Conservation (phyloP, 164 flowering plant species). For the Vitis riparia region DNA sequence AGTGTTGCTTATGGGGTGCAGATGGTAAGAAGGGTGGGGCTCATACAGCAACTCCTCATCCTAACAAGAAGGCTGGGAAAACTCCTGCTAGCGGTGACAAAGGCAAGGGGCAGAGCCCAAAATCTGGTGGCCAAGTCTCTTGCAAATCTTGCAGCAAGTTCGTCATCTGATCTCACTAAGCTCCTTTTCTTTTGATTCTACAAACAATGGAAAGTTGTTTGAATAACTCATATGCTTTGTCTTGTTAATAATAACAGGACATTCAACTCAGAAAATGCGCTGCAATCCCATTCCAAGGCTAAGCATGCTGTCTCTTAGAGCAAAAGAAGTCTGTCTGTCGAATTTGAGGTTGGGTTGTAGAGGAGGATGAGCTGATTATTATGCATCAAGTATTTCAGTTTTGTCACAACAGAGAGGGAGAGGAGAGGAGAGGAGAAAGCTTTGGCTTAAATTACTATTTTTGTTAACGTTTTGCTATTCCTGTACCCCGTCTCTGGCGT, state of each 20-base stretch:
- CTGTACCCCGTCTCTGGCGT: too few relatives aligned
- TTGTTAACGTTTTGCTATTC: too few relatives aligned
- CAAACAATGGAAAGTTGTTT: too few relatives aligned
- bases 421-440: too few relatives aligned
- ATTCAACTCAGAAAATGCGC: constrained; percentile 39
- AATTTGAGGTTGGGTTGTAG: too few relatives aligned
- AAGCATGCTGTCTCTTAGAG: constrained; percentile 44
- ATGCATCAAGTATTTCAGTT: too few relatives aligned
- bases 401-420: too few relatives aligned
- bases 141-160: constrained; percentile 60
- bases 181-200: neutral
- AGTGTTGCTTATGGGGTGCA: constrained; percentile 6
- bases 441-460: too few relatives aligned
- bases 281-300: constrained; percentile 54
- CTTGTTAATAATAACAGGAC: constrained; percentile 28
- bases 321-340: neutral
- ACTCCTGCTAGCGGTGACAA: constrained; percentile 28
- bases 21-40: constrained; percentile 58
- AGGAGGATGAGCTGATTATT: too few relatives aligned
- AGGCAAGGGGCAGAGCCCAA: constrained; percentile 38
- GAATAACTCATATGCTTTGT: neutral
- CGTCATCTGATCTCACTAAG: neutral
- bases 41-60: constrained; percentile 62
- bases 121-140: constrained; percentile 33
- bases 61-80: constrained; percentile 45